Evolutionary conservation across 805 yeast genomes (phyloP), one percentile per base, ranked within the genome.

Genomic region (Metschnikowia rubicola): DNA sequence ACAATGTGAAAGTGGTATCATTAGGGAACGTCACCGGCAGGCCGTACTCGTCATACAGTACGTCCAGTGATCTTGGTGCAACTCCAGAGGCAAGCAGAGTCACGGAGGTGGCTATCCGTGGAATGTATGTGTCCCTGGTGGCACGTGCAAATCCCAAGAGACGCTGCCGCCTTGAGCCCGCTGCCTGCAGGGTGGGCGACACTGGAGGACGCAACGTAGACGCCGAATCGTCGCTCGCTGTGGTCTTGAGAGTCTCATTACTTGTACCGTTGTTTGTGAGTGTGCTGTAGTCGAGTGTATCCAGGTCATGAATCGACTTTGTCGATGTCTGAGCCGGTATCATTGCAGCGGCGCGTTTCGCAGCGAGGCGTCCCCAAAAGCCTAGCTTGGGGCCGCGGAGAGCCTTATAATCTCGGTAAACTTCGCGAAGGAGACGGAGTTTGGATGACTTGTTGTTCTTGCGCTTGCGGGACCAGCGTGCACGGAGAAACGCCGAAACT

Each of bases 41-140:
- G 13, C 59, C 59, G 17, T 37, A 49, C 26, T 55, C 59, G 30
- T 54, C 58, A 37, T 45, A 52, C 43, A 43, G 52, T n/a, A 53
- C 38, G 9, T 44, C 53, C 44, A 48, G 43, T 28, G 54, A 37
- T 9, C 67, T 54, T 3, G 57, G 47, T 1, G 72, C 66, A 3
- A 77, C 80, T 13, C 76, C 80, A 1, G 70, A 52, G 1, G 83
- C 80, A 33, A 74, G 58, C 53, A 69, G 81, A 1, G 78, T 58
- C 21, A 80, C 71, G 0, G 80, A 71, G 12, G 72, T 72, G 1
- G 80, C 66, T 26, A 79, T 43, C 6, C 71, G 66, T 5, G 84
- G 85, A n/a, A 81, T 70, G 55, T 81, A 81, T 1, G 74, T 72
- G 50, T 80, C 84, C 54, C 79, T 71, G 9, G 86, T 80, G 5